Evolutionary conservation across 768 basidiomycete genomes (phyloP).

Genomic region (Xerocomellus amylosporus): DNA sequence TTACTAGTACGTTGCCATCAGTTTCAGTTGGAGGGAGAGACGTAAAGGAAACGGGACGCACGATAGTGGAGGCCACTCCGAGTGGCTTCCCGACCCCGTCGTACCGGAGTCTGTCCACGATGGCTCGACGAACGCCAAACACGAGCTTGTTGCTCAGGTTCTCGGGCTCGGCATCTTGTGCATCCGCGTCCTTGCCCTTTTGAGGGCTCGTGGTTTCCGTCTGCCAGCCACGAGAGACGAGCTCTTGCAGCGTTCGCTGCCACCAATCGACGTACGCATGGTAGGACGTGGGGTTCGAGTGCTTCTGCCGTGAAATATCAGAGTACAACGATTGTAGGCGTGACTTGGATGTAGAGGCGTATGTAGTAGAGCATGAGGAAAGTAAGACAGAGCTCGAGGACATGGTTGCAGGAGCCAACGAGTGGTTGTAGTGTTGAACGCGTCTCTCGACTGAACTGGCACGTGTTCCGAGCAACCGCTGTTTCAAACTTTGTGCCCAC

Average conservation of each 20-base stretch:
- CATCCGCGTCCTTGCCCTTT: constrained; percentile 11
- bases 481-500: too few species aligned
- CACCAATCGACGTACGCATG: constrained; percentile 86
- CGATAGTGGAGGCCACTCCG: constrained; percentile 67
- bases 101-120: constrained; percentile 60
- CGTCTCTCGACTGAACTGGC: too few species aligned
- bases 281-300: constrained; percentile 82
- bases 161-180: constrained; percentile 8
- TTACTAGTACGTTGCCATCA: constrained; percentile 46
- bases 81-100: constrained; percentile 76
- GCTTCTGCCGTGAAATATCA: constrained; percentile 79
- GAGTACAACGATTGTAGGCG: constrained; percentile 83
- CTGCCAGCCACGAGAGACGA: constrained; percentile 61
- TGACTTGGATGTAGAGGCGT: constrained; percentile 32
- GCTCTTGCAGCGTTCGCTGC: constrained; percentile 60
- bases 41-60: constrained; percentile 41
- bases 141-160: constrained; percentile 51
- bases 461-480: too few species aligned
- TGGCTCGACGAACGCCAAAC: constrained; percentile 49
- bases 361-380: constrained; percentile 27
- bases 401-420: constrained; percentile 15
- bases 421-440: not conserved
- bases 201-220: constrained; percentile 12
- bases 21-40: constrained; percentile 2
- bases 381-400: constrained; percentile 15